Base-by-base conservation (phyloP, 2,329 filamentous ascomycete genomes). In the Coleophoma crateriformis region DNA sequence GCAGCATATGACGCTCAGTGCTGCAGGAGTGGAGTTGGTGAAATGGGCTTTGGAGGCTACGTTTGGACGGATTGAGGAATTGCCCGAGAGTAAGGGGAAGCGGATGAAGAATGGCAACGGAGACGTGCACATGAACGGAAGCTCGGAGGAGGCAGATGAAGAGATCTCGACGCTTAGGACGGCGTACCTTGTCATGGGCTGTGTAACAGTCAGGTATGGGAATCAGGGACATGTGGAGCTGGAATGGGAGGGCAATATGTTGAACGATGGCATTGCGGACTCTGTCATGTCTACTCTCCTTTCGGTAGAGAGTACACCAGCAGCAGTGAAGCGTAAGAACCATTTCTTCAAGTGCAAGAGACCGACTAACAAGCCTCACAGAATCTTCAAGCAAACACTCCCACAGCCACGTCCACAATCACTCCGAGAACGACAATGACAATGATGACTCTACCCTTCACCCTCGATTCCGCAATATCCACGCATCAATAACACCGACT, bases 181-280 rank as follows among this genome's bases (percentile, higher is more conserved):
- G 46, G 72, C 79, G 3, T 85, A 85, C 59, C 70, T 83, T 27
- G 82, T 99, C 61, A 97, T 99, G 92, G 92, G 90, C 55, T 94
- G 88, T 67, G 84, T 96, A 27, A 82, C 82, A 7, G 83, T 97
- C n/a, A 81, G 85, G 17, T 90, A 94, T 68, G 79, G 79, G 55
- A 79, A 75, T 54, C 85, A 82, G 57, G 88, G 91, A 49, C 85
- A 94, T 63, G 81, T 96, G 6, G 90, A 95, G 66, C 75, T 97
- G 3, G 90, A 96, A 69, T 99, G 94, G 94, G 92, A 97, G 67
- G 94, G 91, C 50, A 99, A 97, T 66, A 88, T 96, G 73, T 85
- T 96, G 63, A 99, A 97, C 67, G 94, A 99, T 64, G 89, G 90
- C 53, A 95, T 99, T 62, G 94, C 94, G n/a, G 94, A 99, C 68